Conservation (phyloP, 371 early-diverging fungal species). For the Apophysomyces ossiformis region DNA sequence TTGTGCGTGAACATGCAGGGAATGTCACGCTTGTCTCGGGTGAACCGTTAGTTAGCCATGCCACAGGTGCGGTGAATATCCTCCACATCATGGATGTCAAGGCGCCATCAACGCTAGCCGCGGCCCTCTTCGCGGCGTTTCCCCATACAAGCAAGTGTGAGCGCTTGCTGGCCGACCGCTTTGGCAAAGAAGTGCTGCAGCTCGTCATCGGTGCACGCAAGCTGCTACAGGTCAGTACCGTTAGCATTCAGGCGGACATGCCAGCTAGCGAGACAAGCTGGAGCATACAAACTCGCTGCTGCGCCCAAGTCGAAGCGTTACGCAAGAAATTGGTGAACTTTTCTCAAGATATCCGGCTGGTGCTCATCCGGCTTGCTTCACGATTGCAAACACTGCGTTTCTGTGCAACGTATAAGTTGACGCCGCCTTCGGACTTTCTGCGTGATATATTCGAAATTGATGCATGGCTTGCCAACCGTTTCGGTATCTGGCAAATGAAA, state of each 20-base stretch:
- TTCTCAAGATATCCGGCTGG: background rate
- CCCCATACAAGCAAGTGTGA: background rate
- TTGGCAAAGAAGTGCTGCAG: background rate
- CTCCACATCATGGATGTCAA: background rate
- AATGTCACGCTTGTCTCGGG: background rate
- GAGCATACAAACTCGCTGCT: background rate
- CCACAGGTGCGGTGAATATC: background rate
- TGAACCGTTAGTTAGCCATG: background rate
- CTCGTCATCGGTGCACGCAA: background rate
- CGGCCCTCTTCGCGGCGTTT: background rate
- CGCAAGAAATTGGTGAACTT: background rate
- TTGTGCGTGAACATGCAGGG: background rate
- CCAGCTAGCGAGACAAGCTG: background rate
- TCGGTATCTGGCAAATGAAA: background rate
- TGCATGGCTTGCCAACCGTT: background rate
- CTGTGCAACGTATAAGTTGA: background rate
- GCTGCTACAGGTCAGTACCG: background rate
- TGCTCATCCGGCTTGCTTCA: background rate
- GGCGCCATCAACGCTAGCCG: background rate
- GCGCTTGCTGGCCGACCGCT: background rate
- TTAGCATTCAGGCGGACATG: too few relatives aligned
- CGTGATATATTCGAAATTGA: background rate
- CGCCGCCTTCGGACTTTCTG: background rate
- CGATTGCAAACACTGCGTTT: background rate
- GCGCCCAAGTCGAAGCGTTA: background rate